phyloP scores from a whole-genome alignment of 2,329 filamentous ascomycete genomes.

The Aureobasidium namibiae region DNA sequence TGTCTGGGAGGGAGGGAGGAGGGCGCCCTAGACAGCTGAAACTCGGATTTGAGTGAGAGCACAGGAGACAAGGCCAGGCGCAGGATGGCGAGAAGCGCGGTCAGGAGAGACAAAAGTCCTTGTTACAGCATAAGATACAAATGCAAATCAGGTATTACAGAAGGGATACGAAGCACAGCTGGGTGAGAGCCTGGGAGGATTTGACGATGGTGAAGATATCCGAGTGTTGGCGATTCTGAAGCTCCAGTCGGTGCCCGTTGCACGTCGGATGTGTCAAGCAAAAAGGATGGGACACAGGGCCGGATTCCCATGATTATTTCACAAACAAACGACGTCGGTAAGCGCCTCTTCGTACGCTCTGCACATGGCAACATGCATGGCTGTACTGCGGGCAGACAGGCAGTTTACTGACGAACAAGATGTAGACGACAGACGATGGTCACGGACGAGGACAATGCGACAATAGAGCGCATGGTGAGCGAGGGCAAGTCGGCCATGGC shows the following conservation, averaged over 20 bases:
- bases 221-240: not conserved
- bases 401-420: not conserved
- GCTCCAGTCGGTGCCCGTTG: not conserved
- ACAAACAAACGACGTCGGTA: slow-evolving; percentile 9
- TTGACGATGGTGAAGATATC: not conserved
- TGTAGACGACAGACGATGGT: slow-evolving; percentile 12
- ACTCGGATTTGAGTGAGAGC: not conserved
- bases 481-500: slow-evolving; percentile 11
- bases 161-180: not conserved
- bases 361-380: not conserved
- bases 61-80: not conserved
- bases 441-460: slow-evolving; percentile 11
- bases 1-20: not conserved
- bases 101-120: not conserved
- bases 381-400: not conserved
- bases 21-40: not conserved
- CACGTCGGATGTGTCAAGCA: not conserved
- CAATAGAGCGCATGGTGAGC: slow-evolving; percentile 12
- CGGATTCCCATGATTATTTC: slow-evolving; percentile 1
- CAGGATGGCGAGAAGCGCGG: not conserved
- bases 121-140: not conserved
- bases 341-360: not conserved
- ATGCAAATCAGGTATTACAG: not conserved
- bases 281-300: not conserved
- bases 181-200: too few relatives aligned